phyloP scores from a whole-genome alignment of 495 filamentous ascomycete species.

The Penicillium egyptiacum region DNA sequence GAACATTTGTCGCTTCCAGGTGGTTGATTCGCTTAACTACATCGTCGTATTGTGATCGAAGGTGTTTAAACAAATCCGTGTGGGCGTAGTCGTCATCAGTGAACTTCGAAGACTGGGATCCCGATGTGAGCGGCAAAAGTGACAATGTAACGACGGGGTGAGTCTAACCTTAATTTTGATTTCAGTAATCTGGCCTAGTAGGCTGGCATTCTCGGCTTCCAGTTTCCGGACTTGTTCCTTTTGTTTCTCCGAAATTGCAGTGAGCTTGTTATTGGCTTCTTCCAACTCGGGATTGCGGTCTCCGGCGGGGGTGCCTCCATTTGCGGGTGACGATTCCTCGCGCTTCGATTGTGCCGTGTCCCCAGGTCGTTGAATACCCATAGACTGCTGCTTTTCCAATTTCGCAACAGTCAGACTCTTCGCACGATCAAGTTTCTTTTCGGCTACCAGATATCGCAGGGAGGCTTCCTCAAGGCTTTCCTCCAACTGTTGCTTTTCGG shows the following conservation, averaged over 20 bases:
- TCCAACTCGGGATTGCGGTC: conserved; percentile 59
- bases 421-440: conserved; percentile 86
- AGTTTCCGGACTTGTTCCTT: conserved; percentile 82
- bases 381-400: conserved; percentile 83
- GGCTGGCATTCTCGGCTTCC: conserved; percentile 73
- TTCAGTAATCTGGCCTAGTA: conserved; percentile 77
- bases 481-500: conserved; percentile 80
- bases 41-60: conserved; percentile 89
- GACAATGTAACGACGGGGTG: neutral
- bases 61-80: conserved; percentile 87
- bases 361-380: conserved; percentile 55
- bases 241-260: conserved; percentile 72
- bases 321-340: conserved; percentile 52
- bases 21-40: conserved; percentile 88
- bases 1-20: conserved; percentile 82
- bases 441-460: conserved; percentile 87
- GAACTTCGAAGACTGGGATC: conserved; percentile 59
- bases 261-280: conserved; percentile 68
- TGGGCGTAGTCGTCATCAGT: conserved; percentile 92
- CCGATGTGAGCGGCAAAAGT: conserved; percentile 8
- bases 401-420: conserved; percentile 89
- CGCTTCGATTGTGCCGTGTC: conserved; percentile 56
- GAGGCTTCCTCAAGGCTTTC: conserved; percentile 83
- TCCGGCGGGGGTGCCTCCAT: conserved; percentile 54
- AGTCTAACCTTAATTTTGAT: conserved; percentile 55